A percentile compares a stretch with the other conserved stretches of the same genome.
Conservation (phyloP, 2,329 filamentous ascomycete genomes). For the Cyphellophora attinorum region DNA sequence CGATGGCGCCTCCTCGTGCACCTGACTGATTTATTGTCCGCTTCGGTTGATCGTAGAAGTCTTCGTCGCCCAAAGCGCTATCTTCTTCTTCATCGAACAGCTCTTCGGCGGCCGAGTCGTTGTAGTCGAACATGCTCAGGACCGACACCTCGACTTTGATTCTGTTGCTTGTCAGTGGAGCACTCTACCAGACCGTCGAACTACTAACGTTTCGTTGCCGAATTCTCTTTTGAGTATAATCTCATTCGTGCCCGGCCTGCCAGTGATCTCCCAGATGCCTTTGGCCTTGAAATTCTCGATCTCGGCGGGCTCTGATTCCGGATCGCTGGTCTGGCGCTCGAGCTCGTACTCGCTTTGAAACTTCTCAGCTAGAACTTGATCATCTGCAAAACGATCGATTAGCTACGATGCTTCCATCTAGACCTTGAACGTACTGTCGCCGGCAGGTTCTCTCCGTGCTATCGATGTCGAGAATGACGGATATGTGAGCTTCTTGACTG, state of each 20-base stretch:
- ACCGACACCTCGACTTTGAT: slow-evolving; percentile 79
- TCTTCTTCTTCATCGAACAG: slow-evolving; percentile 42
- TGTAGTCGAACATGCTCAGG: slow-evolving; percentile 70
- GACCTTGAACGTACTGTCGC: slow-evolving; percentile 39
- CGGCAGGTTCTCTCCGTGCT: slow-evolving; percentile 32
- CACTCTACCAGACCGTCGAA: not conserved
- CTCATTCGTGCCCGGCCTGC: slow-evolving; percentile 76
- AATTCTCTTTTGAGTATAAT: slow-evolving; percentile 74
- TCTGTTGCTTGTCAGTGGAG: slow-evolving; percentile 30
- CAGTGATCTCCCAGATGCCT: slow-evolving; percentile 69
- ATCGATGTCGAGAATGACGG: slow-evolving; percentile 38
- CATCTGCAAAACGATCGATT: slow-evolving; percentile 34
- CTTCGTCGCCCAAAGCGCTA: slow-evolving; percentile 45
- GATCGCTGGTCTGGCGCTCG: slow-evolving; percentile 70
- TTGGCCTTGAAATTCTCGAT: slow-evolving; percentile 84
- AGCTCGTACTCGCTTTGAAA: slow-evolving; percentile 74
- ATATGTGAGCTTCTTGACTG: slow-evolving; percentile 28
- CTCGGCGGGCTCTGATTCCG: slow-evolving; percentile 62
- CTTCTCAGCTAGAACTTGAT: slow-evolving; percentile 77
- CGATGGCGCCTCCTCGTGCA: slow-evolving; percentile 41
- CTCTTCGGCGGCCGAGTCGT: slow-evolving; percentile 52
- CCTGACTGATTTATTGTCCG: slow-evolving; percentile 45
- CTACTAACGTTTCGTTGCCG: slow-evolving; percentile 73
- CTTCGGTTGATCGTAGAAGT: slow-evolving; percentile 48
- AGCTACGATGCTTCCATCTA: no score